Evolutionary conservation across 192 early-diverging fungal species (phyloP), one percentile per base, ranked within the genome.

Genomic region (Phycomyces blakesleeanus): DNA sequence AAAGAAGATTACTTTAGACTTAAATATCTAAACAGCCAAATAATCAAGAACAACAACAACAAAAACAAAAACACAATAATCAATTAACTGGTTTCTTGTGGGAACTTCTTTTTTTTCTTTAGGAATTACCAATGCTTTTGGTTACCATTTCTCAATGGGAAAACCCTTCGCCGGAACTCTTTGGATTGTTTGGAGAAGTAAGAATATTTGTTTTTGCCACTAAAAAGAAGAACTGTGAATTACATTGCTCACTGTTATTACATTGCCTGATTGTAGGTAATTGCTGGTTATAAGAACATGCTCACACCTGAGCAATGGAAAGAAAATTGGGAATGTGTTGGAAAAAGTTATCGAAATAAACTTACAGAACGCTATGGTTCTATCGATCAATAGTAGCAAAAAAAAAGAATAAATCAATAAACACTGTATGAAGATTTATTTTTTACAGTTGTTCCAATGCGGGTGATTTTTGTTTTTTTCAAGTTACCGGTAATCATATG

Each of bases 181-280:
- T 34, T 34, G 7, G 29, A 61, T 50, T 25, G 18, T 49, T 10
- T 27, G 44, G 18, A 18, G 12, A 51, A 29, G 4, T 67, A 85
- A 80, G 69, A 70, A 29, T 83, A 91, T 63, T 67, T 84, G 40
- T 84, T 78, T 59, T 92, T 92, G 20, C 74, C 76, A 62, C 76
- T 87, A 55, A 82, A 85, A 58, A 79, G 82, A 42, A 65, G 78
- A 67, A 83, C 85, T 55, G 78, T 74, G 57, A 79, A 77, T 57
- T 41, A 41, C 40, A 41, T 6, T 41, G 40, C 40, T 14, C 8
- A 41, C 14, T 6, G 14, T 41, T 6, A 41, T 10, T 10, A 41
- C 8, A 14, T 10, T 41, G 14, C 8, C 15, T 41, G 18, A 14
- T 65, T 34, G 20, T 62, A 85, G 83, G 80, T 84, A 29, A 49